Evolutionary conservation across 306 rosid species (phyloP), one percentile per base, ranked within the genome.

Genomic region (Fragaria iinumae): DNA sequence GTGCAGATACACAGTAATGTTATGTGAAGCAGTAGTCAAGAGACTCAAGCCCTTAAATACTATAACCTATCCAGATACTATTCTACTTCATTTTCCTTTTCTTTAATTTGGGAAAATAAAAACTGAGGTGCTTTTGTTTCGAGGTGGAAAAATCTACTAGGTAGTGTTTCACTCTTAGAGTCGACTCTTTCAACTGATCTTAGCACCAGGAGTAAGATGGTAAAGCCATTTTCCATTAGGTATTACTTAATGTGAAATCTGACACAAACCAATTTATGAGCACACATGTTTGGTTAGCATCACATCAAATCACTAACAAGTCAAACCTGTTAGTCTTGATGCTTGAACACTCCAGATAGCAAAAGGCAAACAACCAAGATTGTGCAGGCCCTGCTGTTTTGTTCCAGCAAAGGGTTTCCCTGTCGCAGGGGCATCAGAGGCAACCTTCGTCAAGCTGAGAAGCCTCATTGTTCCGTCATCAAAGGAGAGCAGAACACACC

Each of bases 381-480:
- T 67, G 70, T 86, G 93, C 89, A 90, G 69, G 56, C 96, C 91
- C 21, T 85, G 93, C 76, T 86, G 93, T 74, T 82, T 92, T 80
- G 86, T 84, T 52, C 92, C 93, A 62, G 52, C 77, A 77, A 84
- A 86, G 79, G 80, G 83, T 79, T 83, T 86, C 74, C 99, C 99
- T 36, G 84, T 90, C 74, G 85, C 89, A 17, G 96, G 97, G 64
- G 84, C 76, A 73, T 95, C 97, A 80, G 72, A 84, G 53, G 97
- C 97, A 81, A 91, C 90, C 88, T 88, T 88, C 23, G 45, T 56
- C 89, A 95, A 79, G 92, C 97, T 88, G 83, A 92, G 73, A 74
- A 84, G 87, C 82, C 85, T 90, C 87, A 95, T 83, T 72, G 97
- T 83, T 80, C 97, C 99, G 78, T 95, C 99, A 83, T 95, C 97